Conservation (phyloP, 225 moss, liverwort and hornwort species). For the Climacium dendroides region DNA sequence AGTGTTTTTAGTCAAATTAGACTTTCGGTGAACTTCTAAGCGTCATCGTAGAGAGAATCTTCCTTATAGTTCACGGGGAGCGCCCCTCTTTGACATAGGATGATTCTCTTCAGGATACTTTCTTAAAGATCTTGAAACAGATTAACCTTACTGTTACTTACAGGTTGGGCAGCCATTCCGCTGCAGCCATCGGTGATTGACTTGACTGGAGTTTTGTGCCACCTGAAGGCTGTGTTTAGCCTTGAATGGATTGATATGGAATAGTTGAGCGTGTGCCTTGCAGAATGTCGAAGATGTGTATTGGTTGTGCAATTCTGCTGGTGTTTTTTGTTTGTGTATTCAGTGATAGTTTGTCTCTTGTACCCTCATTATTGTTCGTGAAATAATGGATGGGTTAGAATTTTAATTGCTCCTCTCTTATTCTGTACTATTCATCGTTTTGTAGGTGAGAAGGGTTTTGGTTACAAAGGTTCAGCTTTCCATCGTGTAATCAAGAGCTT, state of each 20-base stretch:
- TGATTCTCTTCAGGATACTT: not conserved
- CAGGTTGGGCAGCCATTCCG: not conserved
- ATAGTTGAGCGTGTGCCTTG: not conserved
- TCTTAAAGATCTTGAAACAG: not conserved
- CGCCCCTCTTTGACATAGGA: not conserved
- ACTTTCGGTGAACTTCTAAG: not conserved
- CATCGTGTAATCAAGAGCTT: conserved; percentile 89
- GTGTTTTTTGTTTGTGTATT: not conserved
- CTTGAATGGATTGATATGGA: not conserved
- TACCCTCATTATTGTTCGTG: not conserved
- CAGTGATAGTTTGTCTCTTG: not conserved
- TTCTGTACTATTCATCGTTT: not conserved
- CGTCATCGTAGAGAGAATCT: not conserved
- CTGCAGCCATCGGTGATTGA: not conserved
- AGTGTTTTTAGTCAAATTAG: not conserved
- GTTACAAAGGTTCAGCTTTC: conserved; percentile 66
- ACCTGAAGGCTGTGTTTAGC: not conserved
- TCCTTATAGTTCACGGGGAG: not conserved
- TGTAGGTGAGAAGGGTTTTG: conserved; percentile 82
- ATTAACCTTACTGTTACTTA: not conserved
- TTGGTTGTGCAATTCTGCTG: not conserved
- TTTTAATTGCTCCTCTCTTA: not conserved
- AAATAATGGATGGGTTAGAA: not conserved
- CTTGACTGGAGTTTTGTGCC: not conserved
- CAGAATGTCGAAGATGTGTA: not conserved